Base-by-base conservation (phyloP, 768 basidiomycete species). In the Termitomyces sp. region DNA sequence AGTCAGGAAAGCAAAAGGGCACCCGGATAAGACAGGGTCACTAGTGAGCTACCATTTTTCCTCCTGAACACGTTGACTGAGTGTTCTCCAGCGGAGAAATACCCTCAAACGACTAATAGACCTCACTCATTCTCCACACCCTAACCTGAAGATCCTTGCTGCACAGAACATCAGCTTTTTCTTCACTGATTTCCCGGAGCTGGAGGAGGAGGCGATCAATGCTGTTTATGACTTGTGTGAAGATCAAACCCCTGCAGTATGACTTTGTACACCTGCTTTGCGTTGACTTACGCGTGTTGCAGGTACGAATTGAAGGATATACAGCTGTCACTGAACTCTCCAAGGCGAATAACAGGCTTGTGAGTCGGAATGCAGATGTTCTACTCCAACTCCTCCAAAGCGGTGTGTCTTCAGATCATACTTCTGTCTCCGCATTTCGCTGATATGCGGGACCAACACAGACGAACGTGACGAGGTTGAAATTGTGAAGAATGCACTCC, bases 151-250 rank as follows among this genome's bases (percentile, higher is more conserved):
- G 66, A 80, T 79, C 28, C 74, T 86, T 36, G 87, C 85, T 0
- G 88, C 88, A 0, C 73, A 73, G 36, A 80, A 85, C 55, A 81
- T 91, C 59, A 81, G 77, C 38, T 64, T 73, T 53, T 86, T 86
- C 69, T 84, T 90, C 75, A 81, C 75, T 64, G 84, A 88, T 71
- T 88, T 89, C 65, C 83, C 85, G 0, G 89, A 89, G 49, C 74
- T 87, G n/a, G 86, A 89, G 69, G 90, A 91, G 65, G 82, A 82
- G 22, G 87, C 87, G 7, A 89, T 91, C 67, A 87, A 91, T 66
- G 86, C 87, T n/a, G 81, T 91, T 13, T 91, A 90, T 66, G 89
- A 91, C 73, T 74, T 91, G 0, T 91, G 89, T 69, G 89, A 91
- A 70, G 89, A 91, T 74, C 82, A 82, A 52, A 80, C 81, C 42